These are phyloP conservation scores for Plenodomus tracheiphilus DNA, from an alignment of 2,329 filamentous ascomycete species.

Conservation along the genomic window DNA sequence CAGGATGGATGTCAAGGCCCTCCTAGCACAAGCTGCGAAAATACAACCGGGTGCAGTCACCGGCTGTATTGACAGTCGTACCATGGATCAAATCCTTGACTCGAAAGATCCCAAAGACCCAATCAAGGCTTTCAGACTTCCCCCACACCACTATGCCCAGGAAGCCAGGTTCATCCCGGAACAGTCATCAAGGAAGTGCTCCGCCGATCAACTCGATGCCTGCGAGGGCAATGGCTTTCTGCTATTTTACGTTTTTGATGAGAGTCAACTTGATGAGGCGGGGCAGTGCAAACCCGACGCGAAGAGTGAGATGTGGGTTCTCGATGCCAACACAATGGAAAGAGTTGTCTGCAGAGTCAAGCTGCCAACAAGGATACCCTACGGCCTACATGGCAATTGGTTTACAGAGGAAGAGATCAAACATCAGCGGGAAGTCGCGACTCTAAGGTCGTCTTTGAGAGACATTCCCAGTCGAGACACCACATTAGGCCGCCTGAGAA, in stretches of 20 bases:
- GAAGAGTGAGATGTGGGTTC: constrained; percentile 67
- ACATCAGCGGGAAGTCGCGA: constrained; percentile 32
- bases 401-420: constrained; percentile 41
- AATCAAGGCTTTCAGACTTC: constrained; percentile 65
- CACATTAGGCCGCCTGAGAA: constrained; percentile 13
- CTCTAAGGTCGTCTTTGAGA: constrained; percentile 21
- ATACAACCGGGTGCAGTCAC: constrained; percentile 55
- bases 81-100: constrained; percentile 56
- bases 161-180: constrained; percentile 67
- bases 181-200: constrained; percentile 8
- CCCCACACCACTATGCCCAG: constrained; percentile 65
- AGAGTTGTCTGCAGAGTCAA: constrained; percentile 61
- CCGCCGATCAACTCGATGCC: constrained; percentile 2
- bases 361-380: constrained; percentile 69
- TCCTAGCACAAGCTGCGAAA: constrained; percentile 58
- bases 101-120: constrained; percentile 53
- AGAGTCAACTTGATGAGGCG: constrained; percentile 60
- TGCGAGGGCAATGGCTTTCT: constrained; percentile 69
- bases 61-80: constrained; percentile 65
- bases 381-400: constrained; percentile 60
- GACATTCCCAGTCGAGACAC: constrained; percentile 1
- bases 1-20: constrained; percentile 60
- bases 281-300: constrained; percentile 50
- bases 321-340: constrained; percentile 66
- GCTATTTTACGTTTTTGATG: constrained; percentile 71